These are phyloP conservation scores for Guadua angustifolia DNA, from an alignment of 176 grass and related monocot species.

Conservation along the genomic window DNA sequence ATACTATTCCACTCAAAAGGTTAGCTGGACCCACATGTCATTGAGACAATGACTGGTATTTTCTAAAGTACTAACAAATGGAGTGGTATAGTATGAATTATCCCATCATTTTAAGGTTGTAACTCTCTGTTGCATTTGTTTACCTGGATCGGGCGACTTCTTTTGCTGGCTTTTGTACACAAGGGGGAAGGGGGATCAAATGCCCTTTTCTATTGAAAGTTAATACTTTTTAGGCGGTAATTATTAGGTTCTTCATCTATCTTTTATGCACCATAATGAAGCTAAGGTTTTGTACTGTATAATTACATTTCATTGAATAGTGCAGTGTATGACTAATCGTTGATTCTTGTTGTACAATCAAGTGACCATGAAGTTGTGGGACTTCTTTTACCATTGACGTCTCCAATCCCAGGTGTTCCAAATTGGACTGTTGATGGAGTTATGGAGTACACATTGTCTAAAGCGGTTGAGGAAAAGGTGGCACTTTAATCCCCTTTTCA, in stretches of 20 bases:
- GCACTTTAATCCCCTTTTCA: background rate
- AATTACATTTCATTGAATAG: background rate
- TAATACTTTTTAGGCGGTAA: background rate
- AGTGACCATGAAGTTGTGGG: conserved; percentile 61
- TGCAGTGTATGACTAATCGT: background rate
- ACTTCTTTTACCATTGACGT: conserved; percentile 75
- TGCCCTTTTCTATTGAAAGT: background rate
- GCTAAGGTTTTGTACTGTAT: background rate
- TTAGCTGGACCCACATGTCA: too few species aligned
- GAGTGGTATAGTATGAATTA: too few species aligned
- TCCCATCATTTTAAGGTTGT: background rate
- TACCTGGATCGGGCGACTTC: background rate
- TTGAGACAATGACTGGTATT: too few species aligned
- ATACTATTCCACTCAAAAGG: too few species aligned
- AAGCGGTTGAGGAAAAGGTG: conserved; percentile 71
- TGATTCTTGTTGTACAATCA: background rate
- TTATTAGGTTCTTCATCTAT: background rate
- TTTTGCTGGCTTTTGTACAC: background rate
- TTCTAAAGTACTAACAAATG: too few species aligned
- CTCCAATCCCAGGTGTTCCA: conserved; percentile 64
- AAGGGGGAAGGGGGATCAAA: background rate
- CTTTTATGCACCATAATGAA: background rate
- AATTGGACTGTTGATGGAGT: conserved; percentile 76
- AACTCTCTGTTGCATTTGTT: background rate
- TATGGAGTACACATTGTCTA: conserved; percentile 63